Conservation (phyloP, 2,329 filamentous ascomycete species). For the Amauroascus verrucosus region DNA sequence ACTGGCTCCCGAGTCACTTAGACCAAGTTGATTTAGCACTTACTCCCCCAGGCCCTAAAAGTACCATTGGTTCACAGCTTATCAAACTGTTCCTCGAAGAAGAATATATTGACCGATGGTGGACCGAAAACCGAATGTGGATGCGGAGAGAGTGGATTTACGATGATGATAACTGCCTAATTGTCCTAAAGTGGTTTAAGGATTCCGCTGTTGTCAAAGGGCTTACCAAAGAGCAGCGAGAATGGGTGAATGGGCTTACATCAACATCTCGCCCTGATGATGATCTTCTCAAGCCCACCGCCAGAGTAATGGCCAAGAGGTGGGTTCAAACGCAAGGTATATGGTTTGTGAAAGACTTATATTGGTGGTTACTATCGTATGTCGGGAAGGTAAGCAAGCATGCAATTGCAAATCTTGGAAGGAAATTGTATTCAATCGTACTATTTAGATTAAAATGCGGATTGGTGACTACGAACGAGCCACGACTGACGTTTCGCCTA, state of each 20-base stretch:
- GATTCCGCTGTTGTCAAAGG: slow-evolving; percentile 23
- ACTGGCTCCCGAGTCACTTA: slow-evolving; percentile 16
- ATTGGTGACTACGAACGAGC: not conserved
- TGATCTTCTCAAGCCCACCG: slow-evolving; percentile 20
- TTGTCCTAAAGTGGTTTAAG: slow-evolving; percentile 21
- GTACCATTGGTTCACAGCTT: slow-evolving; percentile 18
- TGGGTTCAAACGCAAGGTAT: slow-evolving; percentile 16
- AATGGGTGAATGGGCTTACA: slow-evolving; percentile 22
- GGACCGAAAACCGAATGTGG: slow-evolving; percentile 16
- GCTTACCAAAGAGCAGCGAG: slow-evolving; percentile 17
- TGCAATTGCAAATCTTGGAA: too few relatives aligned
- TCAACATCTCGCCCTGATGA: slow-evolving; percentile 21
- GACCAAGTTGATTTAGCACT: slow-evolving; percentile 17
- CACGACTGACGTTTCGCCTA: not conserved
- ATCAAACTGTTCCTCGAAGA: slow-evolving; percentile 20
- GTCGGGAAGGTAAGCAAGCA: slow-evolving; percentile 11
- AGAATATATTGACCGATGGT: slow-evolving; percentile 18
- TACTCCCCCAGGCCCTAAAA: slow-evolving; percentile 18
- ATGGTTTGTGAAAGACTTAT: slow-evolving; percentile 6
- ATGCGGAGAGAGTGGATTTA: slow-evolving; percentile 18
- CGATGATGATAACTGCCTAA: slow-evolving; percentile 14
- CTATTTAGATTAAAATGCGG: slow-evolving; percentile 10
- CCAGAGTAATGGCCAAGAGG: slow-evolving; percentile 16
- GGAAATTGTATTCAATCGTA: not conserved
- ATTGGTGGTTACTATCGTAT: slow-evolving; percentile 13